Evolutionary conservation across 179 eudicot genomes (phyloP).

Genomic region (Pouteria campechiana): DNA sequence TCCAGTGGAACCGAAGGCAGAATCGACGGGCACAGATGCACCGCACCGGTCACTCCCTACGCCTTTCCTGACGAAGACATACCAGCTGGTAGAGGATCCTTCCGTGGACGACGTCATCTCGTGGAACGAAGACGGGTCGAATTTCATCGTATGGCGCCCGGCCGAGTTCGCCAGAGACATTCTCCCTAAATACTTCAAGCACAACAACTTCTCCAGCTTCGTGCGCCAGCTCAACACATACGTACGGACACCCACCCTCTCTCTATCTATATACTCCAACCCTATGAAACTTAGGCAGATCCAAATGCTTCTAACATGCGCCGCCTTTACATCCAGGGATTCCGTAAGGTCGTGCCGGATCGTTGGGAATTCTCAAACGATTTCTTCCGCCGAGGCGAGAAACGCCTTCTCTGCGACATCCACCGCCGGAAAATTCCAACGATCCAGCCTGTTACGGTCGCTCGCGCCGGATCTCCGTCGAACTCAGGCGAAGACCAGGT

Average conservation of each 20-base stretch:
- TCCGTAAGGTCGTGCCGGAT: conserved; percentile 74
- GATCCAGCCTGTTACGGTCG: conserved; percentile 1
- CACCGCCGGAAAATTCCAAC: conserved; percentile 56
- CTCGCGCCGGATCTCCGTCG: conserved; percentile 24
- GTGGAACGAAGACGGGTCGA: conserved; percentile 86
- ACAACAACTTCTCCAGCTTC: conserved; percentile 78
- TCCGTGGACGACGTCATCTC: conserved; percentile 66
- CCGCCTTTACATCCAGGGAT: conserved; percentile 39
- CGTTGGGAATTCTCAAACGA: conserved; percentile 89
- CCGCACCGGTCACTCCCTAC: conserved; percentile 45
- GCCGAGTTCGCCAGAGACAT: conserved; percentile 76
- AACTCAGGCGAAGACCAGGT: conserved; percentile 71
- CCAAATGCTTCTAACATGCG: not conserved
- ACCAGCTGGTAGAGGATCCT: conserved; percentile 60
- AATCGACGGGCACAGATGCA: conserved; percentile 19
- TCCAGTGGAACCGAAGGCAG: conserved; percentile 23
- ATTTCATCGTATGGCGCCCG: conserved; percentile 72
- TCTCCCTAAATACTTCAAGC: conserved; percentile 75
- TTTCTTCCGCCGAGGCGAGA: conserved; percentile 55
- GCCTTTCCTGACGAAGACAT: conserved; percentile 75
- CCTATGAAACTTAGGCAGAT: not conserved
- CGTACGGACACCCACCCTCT: too few species aligned
- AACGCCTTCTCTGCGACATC: conserved; percentile 47
- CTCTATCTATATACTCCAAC: not conserved
- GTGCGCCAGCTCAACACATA: conserved; percentile 85